These are phyloP conservation scores for Entonaema liquescens DNA, from an alignment of 495 filamentous ascomycete species.

Conservation along the genomic window DNA sequence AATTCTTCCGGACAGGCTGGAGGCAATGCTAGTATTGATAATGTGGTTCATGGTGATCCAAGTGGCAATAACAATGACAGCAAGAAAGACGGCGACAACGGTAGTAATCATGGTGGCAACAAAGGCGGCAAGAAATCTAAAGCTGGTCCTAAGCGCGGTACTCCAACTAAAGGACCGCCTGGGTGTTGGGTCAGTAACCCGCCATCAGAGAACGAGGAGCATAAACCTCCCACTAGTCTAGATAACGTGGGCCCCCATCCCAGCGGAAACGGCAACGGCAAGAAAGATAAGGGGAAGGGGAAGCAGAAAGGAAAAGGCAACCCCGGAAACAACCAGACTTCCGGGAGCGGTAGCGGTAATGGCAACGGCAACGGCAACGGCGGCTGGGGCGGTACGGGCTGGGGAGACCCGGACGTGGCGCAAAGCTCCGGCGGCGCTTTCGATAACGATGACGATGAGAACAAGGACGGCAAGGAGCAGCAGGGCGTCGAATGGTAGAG, in stretches of 20 bases:
- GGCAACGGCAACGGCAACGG: conserved; percentile 9
- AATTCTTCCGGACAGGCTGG: conserved; percentile 14
- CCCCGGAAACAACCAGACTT: not conserved
- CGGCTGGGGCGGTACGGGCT: not conserved
- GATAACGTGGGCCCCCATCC: not conserved
- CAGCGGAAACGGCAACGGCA: not conserved
- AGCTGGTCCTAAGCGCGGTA: not conserved
- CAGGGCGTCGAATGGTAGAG: conserved; percentile 13
- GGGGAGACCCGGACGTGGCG: conserved; percentile 19
- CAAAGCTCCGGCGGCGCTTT: conserved; percentile 34
- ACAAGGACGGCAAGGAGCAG: conserved; percentile 5
- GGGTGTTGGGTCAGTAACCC: not conserved
- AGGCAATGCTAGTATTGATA: conserved; percentile 9
- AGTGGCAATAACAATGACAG: conserved; percentile 18
- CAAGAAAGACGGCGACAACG: not conserved
- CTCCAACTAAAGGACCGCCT: not conserved
- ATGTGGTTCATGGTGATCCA: conserved; percentile 9
- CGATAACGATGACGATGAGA: conserved; percentile 26
- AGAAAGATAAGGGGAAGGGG: not conserved
- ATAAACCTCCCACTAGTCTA: not conserved
- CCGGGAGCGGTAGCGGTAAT: not conserved
- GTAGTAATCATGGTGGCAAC: conserved; percentile 7
- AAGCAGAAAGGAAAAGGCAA: not conserved
- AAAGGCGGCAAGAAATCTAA: not conserved
- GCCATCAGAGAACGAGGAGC: not conserved